Percentiles rank a stretch among this genome's conserved stretches.
phyloP scores from a whole-genome alignment of 192 early-diverging fungal species.

The Backusella tuberculispora region DNA sequence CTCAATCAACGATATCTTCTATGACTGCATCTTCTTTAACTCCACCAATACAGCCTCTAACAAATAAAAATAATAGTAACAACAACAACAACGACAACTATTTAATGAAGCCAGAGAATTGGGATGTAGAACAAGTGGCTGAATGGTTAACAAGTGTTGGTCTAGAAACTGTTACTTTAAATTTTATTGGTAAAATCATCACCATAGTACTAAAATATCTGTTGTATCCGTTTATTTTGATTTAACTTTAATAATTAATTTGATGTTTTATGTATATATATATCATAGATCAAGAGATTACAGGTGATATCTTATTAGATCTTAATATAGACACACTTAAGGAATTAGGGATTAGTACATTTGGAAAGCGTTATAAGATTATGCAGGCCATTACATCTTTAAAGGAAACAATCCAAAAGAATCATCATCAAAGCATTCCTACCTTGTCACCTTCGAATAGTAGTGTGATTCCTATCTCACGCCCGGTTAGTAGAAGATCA shows the following conservation, averaged over 20 bases:
- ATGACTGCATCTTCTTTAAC: neutral
- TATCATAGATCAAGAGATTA: constrained; percentile 64
- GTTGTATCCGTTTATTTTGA: neutral
- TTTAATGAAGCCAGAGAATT: constrained; percentile 26
- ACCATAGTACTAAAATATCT: neutral
- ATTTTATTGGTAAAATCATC: constrained; percentile 25
- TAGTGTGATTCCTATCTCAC: neutral
- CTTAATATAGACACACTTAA: constrained; percentile 64
- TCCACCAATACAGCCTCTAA: neutral
- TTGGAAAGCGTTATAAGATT: constrained; percentile 69
- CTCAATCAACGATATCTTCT: neutral
- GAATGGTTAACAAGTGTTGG: constrained; percentile 26
- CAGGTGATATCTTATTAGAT: constrained; percentile 63
- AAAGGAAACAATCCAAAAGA: neutral
- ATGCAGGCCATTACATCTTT: constrained; percentile 5
- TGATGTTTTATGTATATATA: neutral
- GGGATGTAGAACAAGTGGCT: constrained; percentile 36
- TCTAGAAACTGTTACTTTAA: constrained; percentile 14
- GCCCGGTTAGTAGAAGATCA: neutral
- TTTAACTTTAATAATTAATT: neutral
- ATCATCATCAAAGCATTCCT: neutral
- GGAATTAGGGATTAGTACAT: constrained; percentile 63
- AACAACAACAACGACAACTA: neutral
- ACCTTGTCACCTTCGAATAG: neutral
- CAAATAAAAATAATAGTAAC: neutral